These are phyloP conservation scores for Geotrichum cucujoidarum DNA, from an alignment of 1,139 yeast genomes.

Conservation along the genomic window DNA sequence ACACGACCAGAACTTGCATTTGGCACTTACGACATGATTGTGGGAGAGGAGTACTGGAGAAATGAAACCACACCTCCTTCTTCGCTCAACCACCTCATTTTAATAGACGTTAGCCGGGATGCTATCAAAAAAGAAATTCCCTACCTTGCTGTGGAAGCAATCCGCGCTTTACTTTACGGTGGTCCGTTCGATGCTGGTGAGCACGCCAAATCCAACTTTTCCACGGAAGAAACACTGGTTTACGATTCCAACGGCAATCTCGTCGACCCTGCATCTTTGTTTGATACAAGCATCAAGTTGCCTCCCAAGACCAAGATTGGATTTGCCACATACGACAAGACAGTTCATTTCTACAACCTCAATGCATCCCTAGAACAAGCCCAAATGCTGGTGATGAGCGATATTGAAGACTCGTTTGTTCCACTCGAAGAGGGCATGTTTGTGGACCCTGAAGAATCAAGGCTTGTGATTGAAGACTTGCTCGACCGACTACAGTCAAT, in stretches of 20 bases:
- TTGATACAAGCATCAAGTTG: slow-evolving; percentile 23
- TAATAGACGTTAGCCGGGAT: slow-evolving; percentile 68
- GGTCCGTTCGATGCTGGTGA: slow-evolving; percentile 21
- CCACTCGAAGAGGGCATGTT: slow-evolving; percentile 78
- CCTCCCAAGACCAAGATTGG: slow-evolving; percentile 53
- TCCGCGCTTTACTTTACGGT: slow-evolving; percentile 52
- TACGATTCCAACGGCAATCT: slow-evolving; percentile 29
- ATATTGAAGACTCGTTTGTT: slow-evolving; percentile 72
- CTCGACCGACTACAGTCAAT: slow-evolving; percentile 55
- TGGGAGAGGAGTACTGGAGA: slow-evolving; percentile 66
- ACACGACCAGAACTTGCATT: slow-evolving; percentile 69
- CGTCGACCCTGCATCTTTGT: slow-evolving; percentile 22
- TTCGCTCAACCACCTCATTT: slow-evolving; percentile 66
- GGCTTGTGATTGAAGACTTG: slow-evolving; percentile 60
- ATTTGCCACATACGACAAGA: slow-evolving; percentile 71
- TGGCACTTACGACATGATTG: slow-evolving; percentile 83
- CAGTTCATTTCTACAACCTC: slow-evolving; percentile 70
- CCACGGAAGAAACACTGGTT: slow-evolving; percentile 23
- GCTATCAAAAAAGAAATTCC: slow-evolving; percentile 62
- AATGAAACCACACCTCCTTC: slow-evolving; percentile 42
- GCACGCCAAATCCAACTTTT: slow-evolving; percentile 20
- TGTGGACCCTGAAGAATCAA: slow-evolving; percentile 68
- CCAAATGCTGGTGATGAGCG: slow-evolving; percentile 64
- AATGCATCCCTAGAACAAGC: slow-evolving; percentile 52
- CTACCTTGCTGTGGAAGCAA: slow-evolving; percentile 64